Evolutionary conservation across 1,139 yeast genomes (phyloP), one percentile per base, ranked within the genome.

Genomic region (Saccharomycopsis hybrid): DNA sequence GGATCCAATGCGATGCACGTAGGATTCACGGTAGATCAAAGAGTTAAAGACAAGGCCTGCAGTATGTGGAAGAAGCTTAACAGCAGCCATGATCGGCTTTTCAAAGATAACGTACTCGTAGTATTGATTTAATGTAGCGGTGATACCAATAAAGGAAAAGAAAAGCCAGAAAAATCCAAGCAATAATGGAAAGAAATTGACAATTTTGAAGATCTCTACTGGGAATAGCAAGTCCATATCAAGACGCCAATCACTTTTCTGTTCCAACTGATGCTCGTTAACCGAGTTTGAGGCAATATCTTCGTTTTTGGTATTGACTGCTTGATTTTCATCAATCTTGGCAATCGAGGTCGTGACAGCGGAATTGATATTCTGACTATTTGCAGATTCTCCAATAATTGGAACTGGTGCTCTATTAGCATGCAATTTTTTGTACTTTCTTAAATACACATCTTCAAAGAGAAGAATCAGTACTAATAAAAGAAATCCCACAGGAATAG

Each of bases 81-180:
- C 57, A 2, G 66, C 64, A 0, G 68, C 57, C 11, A 61, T 51
- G 18, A 67, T 54, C 1, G 65, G 58, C 1, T 62, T 50, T 38
- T 62, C 53, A 13, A 44, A 41, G 13, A 54, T 38, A 27, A 59
- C 41, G 11, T 47, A 50, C 8, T 42, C 28, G 38, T 42, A 43
- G 38, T 52, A 52, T 27, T 52, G 48, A 33, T 54, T 45, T 36
- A 58, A 36, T 39, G 52, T 48, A 29, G 56, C 49, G 5, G 56
- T 42, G 4, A 47, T 49, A 1, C 52, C 55, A 28, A 57, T 54
- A 37, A 59, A 47, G 13, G 51, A 47, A 13, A 54, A 58, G 44
- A 54, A 57, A 41, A 37, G 7, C 42, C 50, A 29, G 53, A 56
- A 39, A 43, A 27, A 28, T 27, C 51, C 46, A 33, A 44, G 2